Percentiles rank a stretch among this genome's conserved stretches.
These are phyloP conservation scores for Chytridium lagenaria DNA, from an alignment of 371 early-diverging fungal genomes.

Conservation along the genomic window DNA sequence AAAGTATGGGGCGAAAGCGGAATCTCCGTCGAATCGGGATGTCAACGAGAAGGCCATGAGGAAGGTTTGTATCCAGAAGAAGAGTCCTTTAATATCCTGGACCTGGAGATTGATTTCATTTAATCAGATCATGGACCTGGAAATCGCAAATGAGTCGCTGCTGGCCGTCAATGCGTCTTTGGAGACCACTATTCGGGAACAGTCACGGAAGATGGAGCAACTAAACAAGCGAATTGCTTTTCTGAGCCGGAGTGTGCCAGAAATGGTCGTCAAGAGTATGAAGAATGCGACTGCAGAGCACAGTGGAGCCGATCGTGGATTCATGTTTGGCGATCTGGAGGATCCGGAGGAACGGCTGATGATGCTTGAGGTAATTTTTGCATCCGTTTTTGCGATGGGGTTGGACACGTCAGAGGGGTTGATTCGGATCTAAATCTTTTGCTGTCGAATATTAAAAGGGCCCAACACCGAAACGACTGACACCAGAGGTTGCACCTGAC, in stretches of 20 bases:
- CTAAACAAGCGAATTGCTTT: conserved; percentile 33
- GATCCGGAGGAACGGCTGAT: conserved; percentile 1
- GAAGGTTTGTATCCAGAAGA: conserved; percentile 32
- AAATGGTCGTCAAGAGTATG: not conserved
- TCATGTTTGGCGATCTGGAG: not conserved
- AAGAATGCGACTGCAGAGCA: not conserved
- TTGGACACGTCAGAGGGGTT: not conserved
- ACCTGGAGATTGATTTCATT: conserved; percentile 47
- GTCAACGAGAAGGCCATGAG: conserved; percentile 51
- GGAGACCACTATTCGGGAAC: conserved; percentile 52
- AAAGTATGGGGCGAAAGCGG: not conserved
- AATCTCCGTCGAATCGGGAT: conserved; percentile 20
- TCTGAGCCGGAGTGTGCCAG: conserved; percentile 16
- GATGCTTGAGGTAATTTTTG: not conserved
- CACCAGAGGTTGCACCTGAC: not conserved
- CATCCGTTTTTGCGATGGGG: not conserved
- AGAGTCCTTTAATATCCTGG: conserved; percentile 56
- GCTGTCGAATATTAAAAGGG: not conserved
- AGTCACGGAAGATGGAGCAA: conserved; percentile 44
- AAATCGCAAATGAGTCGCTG: conserved; percentile 45
- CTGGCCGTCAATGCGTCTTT: conserved; percentile 51
- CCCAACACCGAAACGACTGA: conserved; percentile 10
- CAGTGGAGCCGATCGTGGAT: not conserved
- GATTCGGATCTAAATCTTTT: no score
- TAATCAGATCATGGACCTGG: conserved; percentile 53